Evolutionary conservation across 2,329 filamentous ascomycete species (phyloP), one percentile per base, ranked within the genome.

Genomic region (Thyridium curvatum): DNA sequence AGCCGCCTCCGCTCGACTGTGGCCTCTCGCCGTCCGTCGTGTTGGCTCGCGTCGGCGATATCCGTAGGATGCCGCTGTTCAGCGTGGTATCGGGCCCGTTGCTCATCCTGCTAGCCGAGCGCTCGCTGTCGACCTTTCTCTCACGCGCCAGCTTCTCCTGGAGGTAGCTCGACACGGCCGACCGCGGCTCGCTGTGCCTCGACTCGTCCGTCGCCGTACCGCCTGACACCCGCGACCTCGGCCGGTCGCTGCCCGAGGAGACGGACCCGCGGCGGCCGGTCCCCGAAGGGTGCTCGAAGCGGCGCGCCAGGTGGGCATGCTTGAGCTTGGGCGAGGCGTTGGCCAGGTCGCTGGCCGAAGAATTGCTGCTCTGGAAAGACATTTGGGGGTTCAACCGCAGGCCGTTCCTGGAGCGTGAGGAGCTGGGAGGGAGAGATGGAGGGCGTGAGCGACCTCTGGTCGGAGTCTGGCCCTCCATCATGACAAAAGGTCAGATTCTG

Each of bases 71-170:
- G 5, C 57, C 47, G 0, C 65, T 65, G 1, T 59, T 52, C 34
- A 55, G 60, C 46, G 66, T 55, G 35, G 53, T 53, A 16, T 66
- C 64, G 10, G 21, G 6, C 6, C 21, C 21, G 7, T 57, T 55
- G 37, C 59, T 60, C 10, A 57, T 46, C 21, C 58, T 59, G 15
- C 62, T 60, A 4, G 63, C 55, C 14, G 59, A 49, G 34, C 66
- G 65, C 31, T 73, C 70, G 35, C 61, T 64, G 46, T 77, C 74
- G 0, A 64, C 62, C 38, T 58, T 66, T 28, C 74, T 66, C 47
- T 74, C 70, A 18, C 60, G 68, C 35, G 70, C 66, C n/a, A 79
- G 56, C 44, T 65, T 71, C 50, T 78, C 74, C 34, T 76, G 74
- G 3, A 79, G 59, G 37, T 77, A 71, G 13, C 59, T 66, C 0